Percentiles rank a stretch among this genome's conserved stretches.
Evolutionary conservation across 768 basidiomycete species (phyloP).

Genomic region (Trametes cubensis): DNA sequence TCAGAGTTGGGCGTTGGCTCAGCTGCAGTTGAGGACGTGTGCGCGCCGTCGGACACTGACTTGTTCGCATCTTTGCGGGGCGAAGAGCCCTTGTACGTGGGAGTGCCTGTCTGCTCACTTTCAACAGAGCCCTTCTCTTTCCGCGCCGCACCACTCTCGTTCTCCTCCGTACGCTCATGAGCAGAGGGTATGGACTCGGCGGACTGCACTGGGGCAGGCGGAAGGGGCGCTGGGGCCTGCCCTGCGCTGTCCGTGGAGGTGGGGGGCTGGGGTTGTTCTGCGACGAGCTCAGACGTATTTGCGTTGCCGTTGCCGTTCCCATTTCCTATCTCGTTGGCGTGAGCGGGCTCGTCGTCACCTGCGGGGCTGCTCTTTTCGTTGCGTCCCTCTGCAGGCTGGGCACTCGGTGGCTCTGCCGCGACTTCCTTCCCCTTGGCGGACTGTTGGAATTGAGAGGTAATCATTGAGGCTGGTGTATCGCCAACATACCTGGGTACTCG

Average conservation of each 20-base stretch:
- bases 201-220: slow-evolving; percentile 20
- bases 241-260: slow-evolving; percentile 28
- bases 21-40: slow-evolving; percentile 34
- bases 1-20: slow-evolving; percentile 24
- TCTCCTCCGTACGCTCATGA: slow-evolving; percentile 42
- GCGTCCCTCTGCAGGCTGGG: slow-evolving; percentile 32
- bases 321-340: slow-evolving; percentile 13
- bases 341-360: slow-evolving; percentile 14
- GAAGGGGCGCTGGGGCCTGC: slow-evolving; percentile 28
- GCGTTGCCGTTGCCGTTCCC: slow-evolving; percentile 15
- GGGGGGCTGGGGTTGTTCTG: slow-evolving; percentile 8
- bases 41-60: slow-evolving; percentile 38
- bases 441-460: slow-evolving; percentile 14
- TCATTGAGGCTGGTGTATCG: neutral
- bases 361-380: slow-evolving; percentile 25
- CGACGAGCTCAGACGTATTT: slow-evolving; percentile 11
- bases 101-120: slow-evolving; percentile 46
- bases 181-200: slow-evolving; percentile 22
- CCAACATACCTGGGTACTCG: slow-evolving; percentile 21
- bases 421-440: slow-evolving; percentile 31
- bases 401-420: slow-evolving; percentile 28
- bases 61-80: slow-evolving; percentile 36
- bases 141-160: slow-evolving; percentile 41
- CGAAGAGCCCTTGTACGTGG: slow-evolving; percentile 40
- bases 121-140: slow-evolving; percentile 51